Base-by-base conservation (phyloP, 148 eudicot genomes). In the Fagopyrum esculentum region DNA sequence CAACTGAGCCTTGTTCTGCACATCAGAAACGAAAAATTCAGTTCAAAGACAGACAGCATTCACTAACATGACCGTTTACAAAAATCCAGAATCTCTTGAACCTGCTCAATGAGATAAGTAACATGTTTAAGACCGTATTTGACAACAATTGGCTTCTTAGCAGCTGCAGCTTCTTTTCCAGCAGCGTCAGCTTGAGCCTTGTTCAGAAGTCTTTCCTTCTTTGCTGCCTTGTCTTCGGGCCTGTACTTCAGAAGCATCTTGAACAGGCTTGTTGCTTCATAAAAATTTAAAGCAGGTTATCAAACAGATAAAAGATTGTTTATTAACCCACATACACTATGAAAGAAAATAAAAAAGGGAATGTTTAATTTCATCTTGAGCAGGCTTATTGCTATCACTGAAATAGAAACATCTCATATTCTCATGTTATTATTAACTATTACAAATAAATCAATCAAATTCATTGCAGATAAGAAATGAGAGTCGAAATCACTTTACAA, bases 171-270 rank as follows among this genome's bases (percentile, higher is more conserved):
- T 22, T 93, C 79, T 79, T 90, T 92, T 15, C 98, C 98, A 57
- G 90, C 98, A 30, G 98, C 84, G 77, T 92, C 98, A 44, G 98
- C 91, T 73, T 92, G 91, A 46, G 98, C 98, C 73, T 89, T 90
- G 78, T 89, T 90, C 80, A 90, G 8, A 45, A 92, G 89, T 4
- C 90, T 71, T 19, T 84, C 87, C 63, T 83, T 87, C 81, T 87
- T 87, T 3, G 87, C 87, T 2, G 86, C 86, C 72, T 74, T 83
- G 75, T 87, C 90, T 78, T 87, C 86, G 0, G 87, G 90, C 46
- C 90, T 76, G 48, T 85, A 85, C 78, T 84, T 87, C n/a, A 87
- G 85, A 43, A 87, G 81, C 86, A 87, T 71, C 85, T 87, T 83
- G 80, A 87, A 87, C 12, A 85, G 80, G 56, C 78, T 85, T 4